A percentile compares a stretch with the other conserved stretches of the same genome.
Conservation (phyloP, 768 basidiomycete genomes). For the Solioccasus polychromus region DNA sequence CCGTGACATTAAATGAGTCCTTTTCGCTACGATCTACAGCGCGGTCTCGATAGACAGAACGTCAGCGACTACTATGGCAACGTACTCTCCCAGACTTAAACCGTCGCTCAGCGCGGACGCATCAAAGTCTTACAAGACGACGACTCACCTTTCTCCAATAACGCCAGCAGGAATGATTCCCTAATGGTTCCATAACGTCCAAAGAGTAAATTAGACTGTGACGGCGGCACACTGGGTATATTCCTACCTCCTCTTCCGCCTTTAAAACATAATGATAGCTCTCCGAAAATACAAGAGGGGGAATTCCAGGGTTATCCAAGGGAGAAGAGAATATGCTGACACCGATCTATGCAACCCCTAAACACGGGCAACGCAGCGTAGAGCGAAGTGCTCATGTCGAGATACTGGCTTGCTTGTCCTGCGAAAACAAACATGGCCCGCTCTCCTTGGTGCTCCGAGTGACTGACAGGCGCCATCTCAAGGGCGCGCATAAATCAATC, state of each 20-base stretch:
- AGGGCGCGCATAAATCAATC: slow-evolving; percentile 50
- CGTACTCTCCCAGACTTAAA: slow-evolving; percentile 70
- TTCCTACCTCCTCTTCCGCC: slow-evolving; percentile 40
- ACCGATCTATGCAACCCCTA: slow-evolving; percentile 51
- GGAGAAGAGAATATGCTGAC: slow-evolving; percentile 47
- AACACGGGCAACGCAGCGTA: slow-evolving; percentile 52
- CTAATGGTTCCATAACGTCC: slow-evolving; percentile 66
- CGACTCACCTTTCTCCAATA: slow-evolving; percentile 66
- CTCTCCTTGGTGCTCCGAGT: slow-evolving; percentile 24
- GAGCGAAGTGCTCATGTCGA: slow-evolving; percentile 58
- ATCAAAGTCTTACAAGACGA: background rate
- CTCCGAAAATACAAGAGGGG: slow-evolving; percentile 38
- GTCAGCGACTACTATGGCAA: slow-evolving; percentile 61
- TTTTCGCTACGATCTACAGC: slow-evolving; percentile 52
- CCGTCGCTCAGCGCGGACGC: background rate
- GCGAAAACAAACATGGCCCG: slow-evolving; percentile 66
- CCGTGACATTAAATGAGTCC: slow-evolving; percentile 54
- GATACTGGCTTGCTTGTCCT: slow-evolving; percentile 69
- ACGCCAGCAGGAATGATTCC: slow-evolving; percentile 60
- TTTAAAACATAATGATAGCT: slow-evolving; percentile 19
- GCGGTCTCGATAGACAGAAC: slow-evolving; percentile 57
- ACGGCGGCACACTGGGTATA: slow-evolving; percentile 55
- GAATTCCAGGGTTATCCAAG: slow-evolving; percentile 52
- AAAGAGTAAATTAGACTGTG: slow-evolving; percentile 60
- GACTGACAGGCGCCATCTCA: slow-evolving; percentile 30